phyloP scores from a whole-genome alignment of 139 green algal species.

The Gonium pectorale region DNA sequence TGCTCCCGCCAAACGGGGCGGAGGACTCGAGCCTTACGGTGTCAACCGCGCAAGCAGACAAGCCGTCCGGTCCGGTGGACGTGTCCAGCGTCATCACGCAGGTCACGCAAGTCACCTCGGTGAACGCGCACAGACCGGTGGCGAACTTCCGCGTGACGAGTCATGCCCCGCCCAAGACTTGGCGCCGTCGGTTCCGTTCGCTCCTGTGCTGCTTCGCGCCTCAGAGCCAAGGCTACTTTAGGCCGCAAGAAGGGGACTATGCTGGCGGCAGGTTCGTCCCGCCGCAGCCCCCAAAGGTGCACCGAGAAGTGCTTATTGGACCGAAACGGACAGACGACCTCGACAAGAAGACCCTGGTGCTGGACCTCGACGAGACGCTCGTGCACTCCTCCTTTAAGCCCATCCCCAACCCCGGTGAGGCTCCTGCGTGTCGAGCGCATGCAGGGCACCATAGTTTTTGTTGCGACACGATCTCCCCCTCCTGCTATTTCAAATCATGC shows the following conservation, averaged over 20 bases:
- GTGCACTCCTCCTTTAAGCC: conserved; percentile 98
- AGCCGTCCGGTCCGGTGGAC: conserved; percentile 35
- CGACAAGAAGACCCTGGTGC: conserved; percentile 77
- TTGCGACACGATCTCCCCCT: too few species aligned
- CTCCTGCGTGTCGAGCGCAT: too few species aligned
- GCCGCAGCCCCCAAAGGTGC: conserved; percentile 26
- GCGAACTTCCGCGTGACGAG: not conserved
- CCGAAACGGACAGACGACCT: conserved; percentile 61
- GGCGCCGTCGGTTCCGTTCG: conserved; percentile 30
- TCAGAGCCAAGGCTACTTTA: conserved; percentile 47
- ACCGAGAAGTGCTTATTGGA: conserved; percentile 46
- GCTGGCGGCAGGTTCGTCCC: not conserved
- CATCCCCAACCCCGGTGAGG: conserved; percentile 68
- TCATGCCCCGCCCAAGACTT: not conserved
- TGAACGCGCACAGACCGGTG: not conserved
- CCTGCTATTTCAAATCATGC: too few species aligned
- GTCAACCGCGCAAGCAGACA: not conserved
- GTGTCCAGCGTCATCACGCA: conserved; percentile 56
- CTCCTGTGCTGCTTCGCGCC: conserved; percentile 59
- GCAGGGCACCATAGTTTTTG: too few species aligned
- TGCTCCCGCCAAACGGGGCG: not conserved
- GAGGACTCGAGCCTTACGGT: conserved; percentile 21
- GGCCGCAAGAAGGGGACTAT: conserved; percentile 22
- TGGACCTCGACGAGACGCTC: conserved; percentile 99
- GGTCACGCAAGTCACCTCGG: conserved; percentile 45